Conservation (phyloP, 1,139 yeast genomes). For the Keqinozyma sinolaborantium region DNA sequence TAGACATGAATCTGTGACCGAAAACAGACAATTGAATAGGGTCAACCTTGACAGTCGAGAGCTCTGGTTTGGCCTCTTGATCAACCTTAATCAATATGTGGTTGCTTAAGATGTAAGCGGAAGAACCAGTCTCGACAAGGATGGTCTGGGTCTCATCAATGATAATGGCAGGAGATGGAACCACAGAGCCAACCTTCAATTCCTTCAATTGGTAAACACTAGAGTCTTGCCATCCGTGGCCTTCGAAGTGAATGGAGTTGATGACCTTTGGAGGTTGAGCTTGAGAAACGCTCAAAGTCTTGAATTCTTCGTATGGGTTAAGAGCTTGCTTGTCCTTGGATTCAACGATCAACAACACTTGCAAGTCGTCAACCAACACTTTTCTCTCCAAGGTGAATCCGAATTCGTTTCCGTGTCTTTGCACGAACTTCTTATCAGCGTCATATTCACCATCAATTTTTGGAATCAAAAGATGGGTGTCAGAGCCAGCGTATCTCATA, state of each 20-base stretch:
- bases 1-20: slow-evolving; percentile 82
- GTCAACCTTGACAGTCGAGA: slow-evolving; percentile 42
- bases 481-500: slow-evolving; percentile 83
- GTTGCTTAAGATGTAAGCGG: slow-evolving; percentile 55
- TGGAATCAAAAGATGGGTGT: slow-evolving; percentile 71
- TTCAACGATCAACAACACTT: slow-evolving; percentile 45
- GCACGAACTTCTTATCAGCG: slow-evolving; percentile 25
- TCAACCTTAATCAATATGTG: slow-evolving; percentile 41
- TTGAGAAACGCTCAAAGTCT: slow-evolving; percentile 3
- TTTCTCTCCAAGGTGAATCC: slow-evolving; percentile 40
- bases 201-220: slow-evolving; percentile 49
- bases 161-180: slow-evolving; percentile 78
- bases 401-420: slow-evolving; percentile 34
- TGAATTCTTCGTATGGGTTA: slow-evolving; percentile 33
- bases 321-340: slow-evolving; percentile 23
- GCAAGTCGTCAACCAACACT: slow-evolving; percentile 77
- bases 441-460: slow-evolving; percentile 16
- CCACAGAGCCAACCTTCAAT: slow-evolving; percentile 48
- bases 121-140: slow-evolving; percentile 65
- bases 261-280: slow-evolving; percentile 4
- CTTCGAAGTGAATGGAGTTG: slow-evolving; percentile 28
- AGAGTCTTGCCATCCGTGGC: slow-evolving; percentile 46
- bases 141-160: slow-evolving; percentile 87
- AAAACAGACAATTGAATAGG: slow-evolving; percentile 75
- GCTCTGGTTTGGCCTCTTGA: slow-evolving; percentile 18